These are phyloP conservation scores for Didymella pomorum DNA, from an alignment of 2,329 filamentous ascomycete genomes.

Conservation along the genomic window DNA sequence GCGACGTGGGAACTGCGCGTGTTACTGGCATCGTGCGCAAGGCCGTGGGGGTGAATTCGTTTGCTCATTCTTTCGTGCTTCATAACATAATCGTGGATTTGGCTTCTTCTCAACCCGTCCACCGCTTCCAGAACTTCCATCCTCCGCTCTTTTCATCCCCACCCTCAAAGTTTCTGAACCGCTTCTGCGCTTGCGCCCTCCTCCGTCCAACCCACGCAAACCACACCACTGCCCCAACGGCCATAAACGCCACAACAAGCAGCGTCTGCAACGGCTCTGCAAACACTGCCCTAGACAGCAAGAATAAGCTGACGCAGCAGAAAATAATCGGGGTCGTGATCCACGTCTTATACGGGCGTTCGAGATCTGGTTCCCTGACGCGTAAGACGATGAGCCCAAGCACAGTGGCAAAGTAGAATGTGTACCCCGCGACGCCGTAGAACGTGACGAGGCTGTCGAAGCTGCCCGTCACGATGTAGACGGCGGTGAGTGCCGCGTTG, in stretches of 20 bases:
- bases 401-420: conserved; percentile 96
- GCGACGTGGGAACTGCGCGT: no score
- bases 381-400: conserved; percentile 90
- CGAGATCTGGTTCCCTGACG: conserved; percentile 84
- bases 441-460: conserved; percentile 94
- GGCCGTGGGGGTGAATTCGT: not conserved
- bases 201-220: conserved; percentile 79
- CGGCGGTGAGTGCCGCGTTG: conserved; percentile 75
- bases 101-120: no score
- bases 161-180: conserved; percentile 35
- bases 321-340: conserved; percentile 97
- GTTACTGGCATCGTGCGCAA: no score
- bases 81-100: no score
- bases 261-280: conserved; percentile 90
- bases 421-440: conserved; percentile 96
- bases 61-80: not conserved
- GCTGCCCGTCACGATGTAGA: conserved; percentile 86
- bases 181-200: conserved; percentile 35
- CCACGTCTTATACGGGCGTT: conserved; percentile 94
- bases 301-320: conserved; percentile 94
- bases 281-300: conserved; percentile 88
- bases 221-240: conserved; percentile 84
- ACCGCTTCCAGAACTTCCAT: conserved; percentile 58
- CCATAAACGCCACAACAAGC: conserved; percentile 84
- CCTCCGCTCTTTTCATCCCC: conserved; percentile 43